Evolutionary conservation across 805 yeast genomes (phyloP).

Genomic region (Candida nitratophila): DNA sequence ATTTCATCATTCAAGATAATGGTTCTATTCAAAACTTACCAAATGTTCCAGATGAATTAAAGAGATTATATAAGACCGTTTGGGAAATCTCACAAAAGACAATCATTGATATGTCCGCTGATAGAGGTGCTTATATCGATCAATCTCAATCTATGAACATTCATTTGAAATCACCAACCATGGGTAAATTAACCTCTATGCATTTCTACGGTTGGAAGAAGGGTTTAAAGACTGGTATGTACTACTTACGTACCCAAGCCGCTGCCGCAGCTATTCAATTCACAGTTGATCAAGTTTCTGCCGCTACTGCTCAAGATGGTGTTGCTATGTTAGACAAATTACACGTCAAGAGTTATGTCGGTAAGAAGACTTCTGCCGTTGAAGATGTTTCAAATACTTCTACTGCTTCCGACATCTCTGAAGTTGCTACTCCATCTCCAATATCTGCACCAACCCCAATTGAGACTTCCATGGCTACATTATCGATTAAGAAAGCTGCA

Average conservation of each 20-base stretch:
- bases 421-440: conserved; percentile 28
- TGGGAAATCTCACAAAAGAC: conserved; percentile 58
- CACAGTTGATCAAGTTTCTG: conserved; percentile 55
- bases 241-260: conserved; percentile 95
- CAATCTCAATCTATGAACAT: conserved; percentile 94
- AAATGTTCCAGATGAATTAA: conserved; percentile 46
- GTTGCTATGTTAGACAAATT: conserved; percentile 24
- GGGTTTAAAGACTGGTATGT: conserved; percentile 99
- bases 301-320: conserved; percentile 19
- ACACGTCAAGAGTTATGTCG: conserved; percentile 27
- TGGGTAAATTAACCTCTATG: conserved; percentile 97
- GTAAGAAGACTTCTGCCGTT: conserved; percentile 21
- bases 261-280: conserved; percentile 97
- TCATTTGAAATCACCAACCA: conserved; percentile 86
- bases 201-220: conserved; percentile 99
- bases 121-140: conserved; percentile 73
- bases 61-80: conserved; percentile 50
- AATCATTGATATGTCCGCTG: conserved; percentile 62
- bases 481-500: conserved; percentile 26
- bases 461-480: conserved; percentile 40
- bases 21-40: conserved; percentile 53
- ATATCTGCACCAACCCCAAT: conserved; percentile 27
- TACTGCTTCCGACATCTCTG: conserved; percentile 39
- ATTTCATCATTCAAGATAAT: conserved; percentile 46
- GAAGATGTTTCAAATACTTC: conserved; percentile 27